Base-by-base conservation (phyloP, 306 rosid genomes). In the Pterocarpus macrocarpus region DNA sequence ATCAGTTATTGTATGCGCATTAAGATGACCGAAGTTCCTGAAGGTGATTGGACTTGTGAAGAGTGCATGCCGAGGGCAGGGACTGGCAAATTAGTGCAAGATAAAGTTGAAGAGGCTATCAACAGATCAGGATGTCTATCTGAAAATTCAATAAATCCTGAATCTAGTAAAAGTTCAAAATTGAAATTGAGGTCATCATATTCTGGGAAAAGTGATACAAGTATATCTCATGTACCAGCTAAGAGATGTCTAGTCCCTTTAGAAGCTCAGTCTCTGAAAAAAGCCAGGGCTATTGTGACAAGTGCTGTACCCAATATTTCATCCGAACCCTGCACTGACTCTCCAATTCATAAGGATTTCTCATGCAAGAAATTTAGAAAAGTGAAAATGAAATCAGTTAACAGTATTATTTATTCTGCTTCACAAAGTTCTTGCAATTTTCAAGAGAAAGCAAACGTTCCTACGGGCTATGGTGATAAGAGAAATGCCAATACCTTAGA, bases 1-100 rank as follows among this genome's bases (percentile, higher is more conserved):
- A 64, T 13, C 65, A 88, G 89, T 28, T 85, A 81, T 30, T 83
- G 89, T 34, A 83, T 81, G 91, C 64, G 36, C 14, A 69, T 64
- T 71, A 66, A 17, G 71, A 63, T 50, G 47, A 28, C 28, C 9
- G 41, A 81, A 78, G 64, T 77, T 74, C 79, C 80, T 65, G 22
- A 71, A 33, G 49, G 68, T 13, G 62, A 63, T 1, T 88, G 89
- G 89, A 43, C 58, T 10, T 88, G 89, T 78, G 76, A 83, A 80
- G 85, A 74, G 58, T 86, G 88, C 76, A 17, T 2, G 71, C 69
- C 63, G 7, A 77, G 36, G 82, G 13, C 47, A 80, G 69, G 74
- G 35, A 47, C 69, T 45, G 28, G 66, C n/a, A 72, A 80, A 38
- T 55, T 55, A 63, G 64, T 32, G 56, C 64, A 76, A n/a, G 66